Evolutionary conservation across 2,329 filamentous ascomycete genomes (phyloP).

Genomic region (Trichoderma endophyticum): DNA sequence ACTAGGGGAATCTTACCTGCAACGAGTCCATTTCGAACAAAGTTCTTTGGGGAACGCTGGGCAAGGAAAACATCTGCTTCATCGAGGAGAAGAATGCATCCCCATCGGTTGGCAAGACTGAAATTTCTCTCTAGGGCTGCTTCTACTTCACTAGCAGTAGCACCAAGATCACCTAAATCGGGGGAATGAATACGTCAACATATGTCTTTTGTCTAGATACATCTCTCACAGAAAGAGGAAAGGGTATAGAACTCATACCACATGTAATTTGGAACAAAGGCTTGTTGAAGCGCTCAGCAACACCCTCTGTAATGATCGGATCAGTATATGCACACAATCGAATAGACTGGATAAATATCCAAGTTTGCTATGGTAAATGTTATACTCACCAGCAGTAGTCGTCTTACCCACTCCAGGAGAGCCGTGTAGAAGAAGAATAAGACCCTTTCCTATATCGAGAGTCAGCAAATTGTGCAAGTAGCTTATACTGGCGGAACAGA

Average conservation of each 20-base stretch:
- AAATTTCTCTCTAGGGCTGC: conserved; percentile 36
- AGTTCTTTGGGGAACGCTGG: conserved; percentile 22
- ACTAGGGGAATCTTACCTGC: conserved; percentile 19
- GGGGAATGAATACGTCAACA: accelerated
- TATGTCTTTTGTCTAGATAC: too few species aligned
- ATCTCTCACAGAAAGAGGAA: background rate
- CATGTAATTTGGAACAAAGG: conserved; percentile 29
- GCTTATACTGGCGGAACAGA: background rate
- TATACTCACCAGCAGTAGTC: conserved; percentile 25
- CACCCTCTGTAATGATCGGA: background rate
- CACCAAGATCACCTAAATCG: conserved; percentile 20
- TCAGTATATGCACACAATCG: background rate
- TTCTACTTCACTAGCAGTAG: conserved; percentile 1
- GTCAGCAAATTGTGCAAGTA: background rate
- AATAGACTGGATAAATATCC: accelerated
- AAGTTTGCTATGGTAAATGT: background rate
- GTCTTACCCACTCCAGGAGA: conserved; percentile 35
- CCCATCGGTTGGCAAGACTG: conserved; percentile 26
- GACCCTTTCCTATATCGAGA: conserved; percentile 24
- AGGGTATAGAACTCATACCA: background rate
- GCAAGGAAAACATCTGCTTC: conserved; percentile 31
- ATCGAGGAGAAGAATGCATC: conserved; percentile 29
- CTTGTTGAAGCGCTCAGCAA: conserved; percentile 24
- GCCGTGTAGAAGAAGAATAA: conserved; percentile 34
- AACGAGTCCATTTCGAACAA: conserved; percentile 34